These are phyloP conservation scores for Miamiensis avidus DNA, from an alignment of 169 alveolate genomes.

Conservation along the genomic window DNA sequence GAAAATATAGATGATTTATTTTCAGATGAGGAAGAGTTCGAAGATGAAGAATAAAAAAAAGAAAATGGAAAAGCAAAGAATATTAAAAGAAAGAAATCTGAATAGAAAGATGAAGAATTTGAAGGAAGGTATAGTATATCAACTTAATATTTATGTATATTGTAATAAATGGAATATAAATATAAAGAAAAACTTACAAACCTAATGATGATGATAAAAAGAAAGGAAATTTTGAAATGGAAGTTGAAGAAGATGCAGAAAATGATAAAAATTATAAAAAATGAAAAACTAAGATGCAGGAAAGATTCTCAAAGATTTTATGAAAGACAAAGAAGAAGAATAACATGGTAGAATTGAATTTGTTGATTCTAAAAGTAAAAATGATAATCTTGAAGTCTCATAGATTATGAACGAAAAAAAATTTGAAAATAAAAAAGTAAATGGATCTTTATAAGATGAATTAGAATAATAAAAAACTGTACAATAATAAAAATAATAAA, in stretches of 20 bases:
- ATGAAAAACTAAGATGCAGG: background rate
- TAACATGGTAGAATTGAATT: constrained; percentile 28
- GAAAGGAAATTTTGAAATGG: background rate
- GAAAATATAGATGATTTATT: constrained; percentile 17
- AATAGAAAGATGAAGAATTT: constrained; percentile 21
- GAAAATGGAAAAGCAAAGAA: background rate
- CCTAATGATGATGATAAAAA: constrained; percentile 1
- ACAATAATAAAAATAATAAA: too few relatives aligned
- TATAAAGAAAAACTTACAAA: background rate
- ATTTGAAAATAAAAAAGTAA: background rate
- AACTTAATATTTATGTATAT: background rate
- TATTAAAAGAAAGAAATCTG: background rate
- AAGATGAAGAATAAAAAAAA: constrained; percentile 14
- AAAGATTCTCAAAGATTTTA: background rate
- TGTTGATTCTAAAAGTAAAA: constrained; percentile 16
- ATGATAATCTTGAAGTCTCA: constrained; percentile 21
- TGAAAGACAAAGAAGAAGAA: constrained; percentile 19
- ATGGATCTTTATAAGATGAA: background rate
- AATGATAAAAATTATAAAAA: too few relatives aligned
- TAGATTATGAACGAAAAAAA: background rate
- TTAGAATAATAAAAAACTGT: too few relatives aligned
- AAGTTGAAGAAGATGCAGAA: constrained; percentile 1
- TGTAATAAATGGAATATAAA: background rate
- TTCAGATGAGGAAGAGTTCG: constrained; percentile 25
- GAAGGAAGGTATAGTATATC: background rate